Percentiles rank a stretch among this genome's conserved stretches.
These are phyloP conservation scores for Ogataea nakhonphanomensis DNA, from an alignment of 805 yeast species.

Conservation along the genomic window DNA sequence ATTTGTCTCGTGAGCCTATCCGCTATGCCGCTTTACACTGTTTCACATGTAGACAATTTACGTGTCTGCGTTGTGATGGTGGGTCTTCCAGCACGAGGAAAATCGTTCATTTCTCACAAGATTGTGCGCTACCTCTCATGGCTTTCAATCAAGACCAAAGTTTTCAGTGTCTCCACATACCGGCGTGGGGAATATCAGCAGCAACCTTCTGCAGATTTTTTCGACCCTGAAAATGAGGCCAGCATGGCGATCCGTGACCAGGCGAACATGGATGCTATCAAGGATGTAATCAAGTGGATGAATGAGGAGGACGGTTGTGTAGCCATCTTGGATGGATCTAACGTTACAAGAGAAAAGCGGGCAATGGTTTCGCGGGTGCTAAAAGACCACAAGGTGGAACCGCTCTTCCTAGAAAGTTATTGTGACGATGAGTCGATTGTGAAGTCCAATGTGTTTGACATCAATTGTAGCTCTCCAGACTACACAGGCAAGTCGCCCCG, in stretches of 20 bases:
- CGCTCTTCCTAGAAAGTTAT: constrained; percentile 89
- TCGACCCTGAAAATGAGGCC: constrained; percentile 61
- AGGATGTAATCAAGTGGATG: constrained; percentile 87
- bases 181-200: constrained; percentile 59
- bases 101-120: constrained; percentile 90
- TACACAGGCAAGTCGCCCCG: constrained; percentile 67
- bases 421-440: constrained; percentile 82
- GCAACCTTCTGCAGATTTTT: constrained; percentile 73
- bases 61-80: constrained; percentile 87
- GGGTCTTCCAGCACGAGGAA: constrained; percentile 89
- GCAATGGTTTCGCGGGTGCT: constrained; percentile 53
- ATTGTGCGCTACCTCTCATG: constrained; percentile 89
- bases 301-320: constrained; percentile 77
- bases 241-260: constrained; percentile 61
- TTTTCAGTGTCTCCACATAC: constrained; percentile 86
- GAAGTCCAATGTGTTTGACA: constrained; percentile 77
- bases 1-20: not conserved
- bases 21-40: constrained; percentile 55
- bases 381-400: constrained; percentile 67
- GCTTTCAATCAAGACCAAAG: constrained; percentile 82
- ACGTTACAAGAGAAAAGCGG: constrained; percentile 74
- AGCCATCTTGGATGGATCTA: constrained; percentile 92
- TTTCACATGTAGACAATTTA: constrained; percentile 62
- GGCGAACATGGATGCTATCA: constrained; percentile 69
- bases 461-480: constrained; percentile 84